phyloP scores from a whole-genome alignment of 1,284 basidiomycete species.

The Apiotrichum veenhuisii region DNA sequence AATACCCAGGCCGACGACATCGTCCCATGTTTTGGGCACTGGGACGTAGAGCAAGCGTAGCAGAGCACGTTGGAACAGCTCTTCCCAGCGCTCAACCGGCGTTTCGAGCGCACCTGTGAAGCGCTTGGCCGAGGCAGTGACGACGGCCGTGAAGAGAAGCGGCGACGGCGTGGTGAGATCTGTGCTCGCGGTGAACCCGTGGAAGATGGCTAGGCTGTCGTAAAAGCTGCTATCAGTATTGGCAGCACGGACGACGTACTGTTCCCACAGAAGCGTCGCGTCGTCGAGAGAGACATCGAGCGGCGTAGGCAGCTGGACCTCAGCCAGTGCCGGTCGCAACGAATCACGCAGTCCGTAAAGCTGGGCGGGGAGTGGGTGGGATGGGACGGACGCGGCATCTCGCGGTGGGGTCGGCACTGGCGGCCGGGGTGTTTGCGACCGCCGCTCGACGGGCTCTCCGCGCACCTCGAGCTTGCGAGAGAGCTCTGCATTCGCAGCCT shows the following conservation, averaged over 20 bases:
- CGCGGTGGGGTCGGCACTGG: background rate
- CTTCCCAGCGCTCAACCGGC: constrained; percentile 16
- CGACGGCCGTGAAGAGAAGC: constrained; percentile 17
- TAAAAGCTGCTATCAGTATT: no score
- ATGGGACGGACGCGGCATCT: background rate
- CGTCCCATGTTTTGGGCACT: constrained; percentile 20
- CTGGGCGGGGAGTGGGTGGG: constrained; percentile 5
- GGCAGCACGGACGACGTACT: no score
- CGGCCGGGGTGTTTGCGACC: background rate
- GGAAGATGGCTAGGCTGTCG: constrained; percentile 22
- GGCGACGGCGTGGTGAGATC: constrained; percentile 18
- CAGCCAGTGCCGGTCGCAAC: constrained; percentile 8
- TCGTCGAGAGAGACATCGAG: constrained; percentile 19
- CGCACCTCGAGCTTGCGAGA: constrained; percentile 3
- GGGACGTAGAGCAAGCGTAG: constrained; percentile 16
- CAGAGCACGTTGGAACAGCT: constrained; percentile 21
- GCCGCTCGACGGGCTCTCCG: no score
- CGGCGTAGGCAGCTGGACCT: constrained; percentile 10
- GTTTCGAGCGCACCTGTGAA: constrained; percentile 3
- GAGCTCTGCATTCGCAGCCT: constrained; percentile 13
- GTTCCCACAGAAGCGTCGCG: constrained; percentile 20
- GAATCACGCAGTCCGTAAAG: constrained; percentile 9
- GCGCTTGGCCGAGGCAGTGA: constrained; percentile 17
- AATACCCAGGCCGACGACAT: constrained; percentile 19
- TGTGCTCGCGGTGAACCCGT: constrained; percentile 18